Percentiles rank a stretch among this genome's conserved stretches.
Evolutionary conservation across 768 basidiomycete genomes (phyloP).

Genomic region (Leucosporidium creatinivorum): DNA sequence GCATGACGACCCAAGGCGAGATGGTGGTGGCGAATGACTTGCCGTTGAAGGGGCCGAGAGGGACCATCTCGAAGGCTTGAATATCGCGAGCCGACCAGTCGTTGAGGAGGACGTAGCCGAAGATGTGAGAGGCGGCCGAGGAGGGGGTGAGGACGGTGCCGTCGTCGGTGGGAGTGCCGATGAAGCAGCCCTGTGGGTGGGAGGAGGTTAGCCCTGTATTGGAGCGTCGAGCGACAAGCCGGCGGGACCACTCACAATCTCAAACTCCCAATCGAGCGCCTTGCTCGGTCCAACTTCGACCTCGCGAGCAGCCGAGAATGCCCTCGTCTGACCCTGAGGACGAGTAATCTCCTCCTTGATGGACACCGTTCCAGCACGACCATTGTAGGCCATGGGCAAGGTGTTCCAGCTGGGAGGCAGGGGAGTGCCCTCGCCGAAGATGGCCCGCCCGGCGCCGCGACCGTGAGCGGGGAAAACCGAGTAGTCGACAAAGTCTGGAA

Average conservation of each 20-base stretch:
- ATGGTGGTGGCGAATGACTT: conserved; percentile 28
- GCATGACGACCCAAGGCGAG: conserved; percentile 26
- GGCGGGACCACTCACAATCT: conserved; percentile 13
- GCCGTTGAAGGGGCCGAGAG: conserved; percentile 35
- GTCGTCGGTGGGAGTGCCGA: not conserved
- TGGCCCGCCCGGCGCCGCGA: too few relatives aligned
- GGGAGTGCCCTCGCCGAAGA: too few relatives aligned
- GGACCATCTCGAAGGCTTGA: conserved; percentile 32
- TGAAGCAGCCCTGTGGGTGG: conserved; percentile 1
- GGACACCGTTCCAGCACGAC: too few relatives aligned
- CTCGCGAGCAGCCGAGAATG: not conserved
- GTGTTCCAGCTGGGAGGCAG: too few relatives aligned
- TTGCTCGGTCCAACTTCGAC: conserved; percentile 17
- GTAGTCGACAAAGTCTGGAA: too few relatives aligned
- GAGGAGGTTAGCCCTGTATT: too few relatives aligned
- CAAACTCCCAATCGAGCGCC: conserved; percentile 30
- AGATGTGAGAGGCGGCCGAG: conserved; percentile 10
- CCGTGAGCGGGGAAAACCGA: too few relatives aligned
- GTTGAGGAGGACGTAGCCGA: conserved; percentile 25
- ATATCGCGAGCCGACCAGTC: conserved; percentile 33
- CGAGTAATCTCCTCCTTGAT: too few relatives aligned
- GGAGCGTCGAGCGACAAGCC: too few relatives aligned
- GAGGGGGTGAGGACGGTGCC: not conserved
- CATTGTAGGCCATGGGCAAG: too few relatives aligned
- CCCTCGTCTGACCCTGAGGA: too few relatives aligned